Evolutionary conservation across 1,284 basidiomycete species (phyloP), one percentile per base, ranked within the genome.

Genomic region (Rhodotorula sp.): DNA sequence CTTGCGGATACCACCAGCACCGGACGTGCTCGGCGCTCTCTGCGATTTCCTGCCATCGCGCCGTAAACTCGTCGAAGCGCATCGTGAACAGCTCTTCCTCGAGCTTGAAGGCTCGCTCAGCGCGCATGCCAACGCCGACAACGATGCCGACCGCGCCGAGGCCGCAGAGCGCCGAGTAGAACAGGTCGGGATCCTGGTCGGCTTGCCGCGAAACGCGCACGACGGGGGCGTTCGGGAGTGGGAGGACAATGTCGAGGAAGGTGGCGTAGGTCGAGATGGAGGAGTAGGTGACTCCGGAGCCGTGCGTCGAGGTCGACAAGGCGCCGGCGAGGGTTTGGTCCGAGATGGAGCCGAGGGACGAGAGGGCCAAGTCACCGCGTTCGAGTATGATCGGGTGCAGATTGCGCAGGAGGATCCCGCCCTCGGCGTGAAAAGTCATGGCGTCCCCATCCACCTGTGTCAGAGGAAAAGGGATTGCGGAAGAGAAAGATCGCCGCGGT

Each of bases 311-410:
- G 58, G 97, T 99, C 16, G 93, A 90, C 79, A 99, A 87, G 75
- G 95, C 87, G 48, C 96, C 96, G n/a, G 87, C 95, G 74, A 99
- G 86, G 4, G 94, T 94, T 82, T 98, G 96, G 81, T 97, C 93
- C 54, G 93, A 96, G 80, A 99, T 98, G 56, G 93, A 96, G 56
- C 97, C 97, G 73, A 98, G 86, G 81, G 93, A 97, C 79, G 87
- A 88, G 87, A 99, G 89, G 58, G 94, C 93, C 31, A 97, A 86
- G 23, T 76, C 74, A 46, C 86, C 85, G 77, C 89, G 84, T n/a
- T 84, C 81, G 51, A 86, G 87, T 65, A 98, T 89, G 26, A 82
- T 74, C 62, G 81, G 79, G 56, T 80, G 79, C 31, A 84, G 73
- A 69, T 62, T 75, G 56, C n/a, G 85, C 69, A 97, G 87, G 14